Evolutionary conservation across 2,329 filamentous ascomycete species (phyloP).

Genomic region (Calonectria multiphialidica): DNA sequence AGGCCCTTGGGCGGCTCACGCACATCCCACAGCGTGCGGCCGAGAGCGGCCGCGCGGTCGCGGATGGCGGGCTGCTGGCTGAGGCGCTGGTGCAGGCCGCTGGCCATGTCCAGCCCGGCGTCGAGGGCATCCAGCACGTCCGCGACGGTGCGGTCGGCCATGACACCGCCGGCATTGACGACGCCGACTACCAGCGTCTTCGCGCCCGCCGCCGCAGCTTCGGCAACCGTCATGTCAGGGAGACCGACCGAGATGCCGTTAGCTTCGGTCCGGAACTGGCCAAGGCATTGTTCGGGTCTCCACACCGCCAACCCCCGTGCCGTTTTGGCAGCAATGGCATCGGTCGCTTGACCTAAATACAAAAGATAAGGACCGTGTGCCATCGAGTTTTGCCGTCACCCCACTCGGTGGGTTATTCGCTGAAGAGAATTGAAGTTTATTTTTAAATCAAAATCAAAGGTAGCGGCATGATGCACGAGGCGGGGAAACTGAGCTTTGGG

Average conservation of each 20-base stretch:
- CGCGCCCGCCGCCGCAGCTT: background rate
- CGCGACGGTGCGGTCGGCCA: background rate
- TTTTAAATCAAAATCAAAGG: too few relatives aligned
- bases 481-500: too few relatives aligned
- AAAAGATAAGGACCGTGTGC: background rate
- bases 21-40: background rate
- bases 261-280: background rate
- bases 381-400: background rate
- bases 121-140: background rate
- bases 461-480: too few relatives aligned
- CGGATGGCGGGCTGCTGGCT: background rate
- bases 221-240: background rate
- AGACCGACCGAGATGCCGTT: background rate
- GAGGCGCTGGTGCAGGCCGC: background rate
- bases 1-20: background rate
- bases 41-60: background rate
- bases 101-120: background rate
- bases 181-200: background rate
- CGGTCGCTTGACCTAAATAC: background rate
- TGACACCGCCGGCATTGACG: background rate
- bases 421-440: too few relatives aligned
- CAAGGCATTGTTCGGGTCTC: background rate
- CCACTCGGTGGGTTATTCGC: too few relatives aligned
- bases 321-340: background rate
- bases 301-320: background rate